A percentile compares a stretch with the other conserved stretches of the same genome.
These are phyloP conservation scores for Loxodes magnus DNA, from an alignment of 73 alveolate species.

Conservation along the genomic window DNA sequence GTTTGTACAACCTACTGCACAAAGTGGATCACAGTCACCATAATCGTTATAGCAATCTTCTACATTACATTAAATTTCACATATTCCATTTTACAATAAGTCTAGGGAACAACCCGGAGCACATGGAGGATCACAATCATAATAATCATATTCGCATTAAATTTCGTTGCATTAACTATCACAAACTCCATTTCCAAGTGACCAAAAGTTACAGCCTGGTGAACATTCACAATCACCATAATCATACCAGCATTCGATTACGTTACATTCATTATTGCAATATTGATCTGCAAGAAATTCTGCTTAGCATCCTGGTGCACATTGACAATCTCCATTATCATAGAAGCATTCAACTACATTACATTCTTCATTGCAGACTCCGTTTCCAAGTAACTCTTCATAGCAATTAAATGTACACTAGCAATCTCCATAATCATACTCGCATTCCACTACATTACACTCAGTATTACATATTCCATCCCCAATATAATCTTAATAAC, in stretches of 20 bases:
- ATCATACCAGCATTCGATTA: neutral
- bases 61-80: neutral
- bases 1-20: neutral
- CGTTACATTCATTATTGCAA: neutral
- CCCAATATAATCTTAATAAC: neutral
- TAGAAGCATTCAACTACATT: neutral
- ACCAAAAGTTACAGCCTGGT: neutral
- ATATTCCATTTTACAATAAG: neutral
- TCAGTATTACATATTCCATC: constrained; percentile 4
- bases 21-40: neutral
- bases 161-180: neutral
- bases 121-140: neutral
- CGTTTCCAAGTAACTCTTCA: neutral
- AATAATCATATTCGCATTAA: neutral
- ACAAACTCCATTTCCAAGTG: constrained; percentile 2
- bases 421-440: constrained; percentile 10
- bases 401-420: neutral
- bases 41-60: neutral
- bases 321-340: neutral
- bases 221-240: neutral
- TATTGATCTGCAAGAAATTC: neutral
- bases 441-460: neutral
- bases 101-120: no score
- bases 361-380: neutral
- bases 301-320: neutral